Conservation (phyloP, 768 basidiomycete species). For the Phylloporus sp. region DNA sequence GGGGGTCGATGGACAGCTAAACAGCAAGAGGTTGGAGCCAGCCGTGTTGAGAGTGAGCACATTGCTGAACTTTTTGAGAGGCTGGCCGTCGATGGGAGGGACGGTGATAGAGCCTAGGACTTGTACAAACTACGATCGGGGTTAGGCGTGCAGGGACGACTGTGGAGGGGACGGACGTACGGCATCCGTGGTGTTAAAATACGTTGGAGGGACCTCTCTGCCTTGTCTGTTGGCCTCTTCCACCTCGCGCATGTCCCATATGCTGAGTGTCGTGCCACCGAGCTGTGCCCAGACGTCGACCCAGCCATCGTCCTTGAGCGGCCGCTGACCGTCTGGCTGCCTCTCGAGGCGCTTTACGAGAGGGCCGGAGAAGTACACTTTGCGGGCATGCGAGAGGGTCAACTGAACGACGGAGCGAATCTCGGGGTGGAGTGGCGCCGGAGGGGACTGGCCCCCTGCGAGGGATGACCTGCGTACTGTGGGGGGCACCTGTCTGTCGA, state of each 20-base stretch:
- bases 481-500: slow-evolving; percentile 21
- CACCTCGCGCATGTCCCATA: slow-evolving; percentile 89
- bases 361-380: slow-evolving; percentile 84
- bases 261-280: slow-evolving; percentile 80
- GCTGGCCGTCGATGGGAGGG: slow-evolving; percentile 45
- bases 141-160: slow-evolving; percentile 2
- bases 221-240: slow-evolving; percentile 79
- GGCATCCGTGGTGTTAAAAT: slow-evolving; percentile 85
- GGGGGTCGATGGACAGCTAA: slow-evolving; percentile 72
- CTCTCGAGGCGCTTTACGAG: slow-evolving; percentile 73
- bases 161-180: slow-evolving; percentile 44
- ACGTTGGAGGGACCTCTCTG: slow-evolving; percentile 78
- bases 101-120: slow-evolving; percentile 71
- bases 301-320: slow-evolving; percentile 74
- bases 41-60: slow-evolving; percentile 93
- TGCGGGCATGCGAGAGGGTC: slow-evolving; percentile 72
- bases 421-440: slow-evolving; percentile 65
- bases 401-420: slow-evolving; percentile 75
- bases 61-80: slow-evolving; percentile 59
- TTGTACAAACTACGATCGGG: slow-evolving; percentile 57
- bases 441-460: slow-evolving; percentile 9
- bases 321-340: slow-evolving; percentile 67
- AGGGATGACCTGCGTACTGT: slow-evolving; percentile 19
- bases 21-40: slow-evolving; percentile 83
- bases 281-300: slow-evolving; percentile 86